These are phyloP conservation scores for Pleurotus sapidus DNA, from an alignment of 768 basidiomycete genomes.

Conservation along the genomic window DNA sequence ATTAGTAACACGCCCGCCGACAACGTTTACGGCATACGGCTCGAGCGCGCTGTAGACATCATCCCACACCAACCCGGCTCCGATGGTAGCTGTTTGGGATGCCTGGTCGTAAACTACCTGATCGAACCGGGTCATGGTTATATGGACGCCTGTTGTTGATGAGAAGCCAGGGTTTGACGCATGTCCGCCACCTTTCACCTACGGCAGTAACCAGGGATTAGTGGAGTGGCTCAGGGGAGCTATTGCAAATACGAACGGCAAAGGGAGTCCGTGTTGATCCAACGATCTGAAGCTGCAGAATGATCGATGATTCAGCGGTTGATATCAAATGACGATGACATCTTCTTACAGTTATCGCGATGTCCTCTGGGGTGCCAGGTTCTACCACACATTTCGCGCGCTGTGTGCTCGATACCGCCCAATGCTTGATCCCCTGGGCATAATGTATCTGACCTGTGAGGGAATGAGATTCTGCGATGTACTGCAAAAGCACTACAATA, in stretches of 20 bases:
- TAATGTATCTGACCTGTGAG: conserved; percentile 29
- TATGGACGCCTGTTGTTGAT: conserved; percentile 59
- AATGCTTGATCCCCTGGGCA: conserved; percentile 42
- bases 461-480: background rate
- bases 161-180: conserved; percentile 53
- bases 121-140: conserved; percentile 49
- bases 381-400: conserved; percentile 52
- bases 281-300: conserved; percentile 43
- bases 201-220: background rate
- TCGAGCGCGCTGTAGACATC: conserved; percentile 53
- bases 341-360: conserved; percentile 42
- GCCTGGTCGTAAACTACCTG: conserved; percentile 37
- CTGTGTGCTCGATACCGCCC: conserved; percentile 48
- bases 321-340: too few relatives aligned
- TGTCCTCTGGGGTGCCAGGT: conserved; percentile 50
- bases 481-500: background rate
- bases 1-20: conserved; percentile 57
- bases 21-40: conserved; percentile 47
- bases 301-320: background rate
- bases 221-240: background rate
- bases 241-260: conserved; percentile 34
- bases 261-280: conserved; percentile 45
- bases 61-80: conserved; percentile 60
- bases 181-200: conserved; percentile 70
- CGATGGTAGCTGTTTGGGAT: conserved; percentile 37